Evolutionary conservation across 306 rosid genomes (phyloP).

Genomic region (Cucurbita pepo): DNA sequence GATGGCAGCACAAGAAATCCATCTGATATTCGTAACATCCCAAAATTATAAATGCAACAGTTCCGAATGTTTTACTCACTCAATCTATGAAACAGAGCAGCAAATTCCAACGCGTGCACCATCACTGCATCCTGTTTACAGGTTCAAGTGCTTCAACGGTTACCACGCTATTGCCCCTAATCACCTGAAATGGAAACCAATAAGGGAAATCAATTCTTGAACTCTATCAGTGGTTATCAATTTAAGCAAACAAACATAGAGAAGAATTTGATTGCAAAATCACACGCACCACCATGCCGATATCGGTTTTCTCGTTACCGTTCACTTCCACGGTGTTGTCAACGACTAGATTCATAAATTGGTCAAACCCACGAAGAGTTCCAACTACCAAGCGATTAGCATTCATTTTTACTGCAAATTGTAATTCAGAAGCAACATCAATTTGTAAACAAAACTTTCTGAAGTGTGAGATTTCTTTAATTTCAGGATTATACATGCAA

Average conservation of each 20-base stretch:
- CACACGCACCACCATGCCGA: constrained; percentile 97
- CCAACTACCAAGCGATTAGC: constrained; percentile 88
- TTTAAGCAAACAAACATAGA: neutral
- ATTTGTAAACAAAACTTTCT: neutral
- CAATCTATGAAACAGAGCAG: neutral
- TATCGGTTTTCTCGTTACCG: constrained; percentile 67
- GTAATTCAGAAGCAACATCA: neutral
- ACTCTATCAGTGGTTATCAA: no score
- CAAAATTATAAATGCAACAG: neutral
- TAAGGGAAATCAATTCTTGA: neutral
- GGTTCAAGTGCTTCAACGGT: constrained; percentile 99
- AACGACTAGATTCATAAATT: constrained; percentile 88
- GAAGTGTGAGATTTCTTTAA: neutral
- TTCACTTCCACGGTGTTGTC: constrained; percentile 90
- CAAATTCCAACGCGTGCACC: neutral
- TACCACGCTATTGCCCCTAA: constrained; percentile 92
- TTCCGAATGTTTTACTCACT: neutral
- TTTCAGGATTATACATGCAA: neutral
- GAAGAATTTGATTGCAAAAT: neutral
- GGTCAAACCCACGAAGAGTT: constrained; percentile 88
- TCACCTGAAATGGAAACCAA: constrained; percentile 44
- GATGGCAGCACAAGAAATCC: neutral
- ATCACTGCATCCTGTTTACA: constrained; percentile 46
- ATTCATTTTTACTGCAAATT: constrained; percentile 65
- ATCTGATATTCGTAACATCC: neutral